Evolutionary conservation across 345 rosid genomes (phyloP).

Genomic region (Cardamine resedifolia): DNA sequence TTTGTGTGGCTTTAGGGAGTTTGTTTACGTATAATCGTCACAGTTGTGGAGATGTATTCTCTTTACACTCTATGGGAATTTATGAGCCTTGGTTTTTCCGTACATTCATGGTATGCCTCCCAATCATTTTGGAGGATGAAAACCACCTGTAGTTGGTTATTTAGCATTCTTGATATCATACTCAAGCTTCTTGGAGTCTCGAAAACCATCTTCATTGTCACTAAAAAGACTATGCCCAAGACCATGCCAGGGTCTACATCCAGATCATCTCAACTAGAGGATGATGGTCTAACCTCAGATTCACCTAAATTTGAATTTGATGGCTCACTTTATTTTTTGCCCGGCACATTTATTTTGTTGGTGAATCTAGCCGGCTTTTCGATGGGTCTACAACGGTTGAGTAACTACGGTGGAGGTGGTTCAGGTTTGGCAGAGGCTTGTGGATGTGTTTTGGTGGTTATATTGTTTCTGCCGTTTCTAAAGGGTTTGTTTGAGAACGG

Average conservation of each 20-base stretch:
- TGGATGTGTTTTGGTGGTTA: slow-evolving; percentile 42
- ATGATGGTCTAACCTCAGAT: background rate
- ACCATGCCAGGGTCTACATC: background rate
- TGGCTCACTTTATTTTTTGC: slow-evolving; percentile 46
- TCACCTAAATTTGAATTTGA: slow-evolving; percentile 46
- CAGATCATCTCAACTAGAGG: background rate
- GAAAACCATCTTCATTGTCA: slow-evolving; percentile 49
- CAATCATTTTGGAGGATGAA: slow-evolving; percentile 24
- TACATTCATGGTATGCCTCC: background rate
- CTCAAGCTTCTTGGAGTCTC: slow-evolving; percentile 53
- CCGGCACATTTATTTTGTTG: slow-evolving; percentile 52
- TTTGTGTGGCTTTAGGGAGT: slow-evolving; percentile 18
- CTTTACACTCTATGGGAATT: slow-evolving; percentile 34
- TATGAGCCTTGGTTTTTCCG: slow-evolving; percentile 12
- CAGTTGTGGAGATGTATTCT: slow-evolving; percentile 19
- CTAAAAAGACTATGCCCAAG: slow-evolving; percentile 47
- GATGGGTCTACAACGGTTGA: slow-evolving; percentile 19
- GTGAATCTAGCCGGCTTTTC: slow-evolving; percentile 34
- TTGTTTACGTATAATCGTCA: background rate
- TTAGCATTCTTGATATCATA: slow-evolving; percentile 35
- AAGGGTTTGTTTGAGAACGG: slow-evolving; percentile 56
- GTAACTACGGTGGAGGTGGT: slow-evolving; percentile 10
- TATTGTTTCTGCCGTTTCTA: slow-evolving; percentile 49
- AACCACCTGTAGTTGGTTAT: slow-evolving; percentile 42
- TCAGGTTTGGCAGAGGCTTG: slow-evolving; percentile 43